Evolutionary conservation across 306 rosid species (phyloP), one percentile per base, ranked within the genome.

Genomic region (Gastrolobium villosum): DNA sequence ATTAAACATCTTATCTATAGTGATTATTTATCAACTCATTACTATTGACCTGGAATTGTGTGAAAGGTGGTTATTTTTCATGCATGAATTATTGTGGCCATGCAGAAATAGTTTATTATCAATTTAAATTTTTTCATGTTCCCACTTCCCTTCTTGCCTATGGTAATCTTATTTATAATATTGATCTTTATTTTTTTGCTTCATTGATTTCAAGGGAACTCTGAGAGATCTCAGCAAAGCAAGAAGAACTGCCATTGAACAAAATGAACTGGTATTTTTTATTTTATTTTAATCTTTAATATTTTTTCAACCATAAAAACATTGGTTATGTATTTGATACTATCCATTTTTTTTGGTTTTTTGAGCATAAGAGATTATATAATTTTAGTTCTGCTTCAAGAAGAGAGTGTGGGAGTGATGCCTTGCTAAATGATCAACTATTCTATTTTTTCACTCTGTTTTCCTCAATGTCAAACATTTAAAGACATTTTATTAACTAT

Each of bases 151-250:
- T n/a, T 81, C 48, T 43, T 53, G 75, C 72, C 40, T 43, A n/a
- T n/a, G n/a, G n/a, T n/a, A n/a, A n/a, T n/a, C n/a, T n/a, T n/a
- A n/a, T n/a, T n/a, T n/a, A n/a, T 43, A 41, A 4, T 77, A 37
- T 80, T 81, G 54, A 81, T 72, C 49, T 50, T 70, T 37, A 68
- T 77, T 70, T 70, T 20, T 56, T 63, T 36, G 60, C 65, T 44
- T 70, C 28, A 32, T 75, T 80, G 57, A 15, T 48, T 35, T 90
- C 82, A 86, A 91, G 96, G 96, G 96, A 83, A 89, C 92, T 37
- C 73, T 91, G 81, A 91, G 90, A 81, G 96, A 89, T 89, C 93
- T 91, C 78, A 74, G 86, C 81, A 91, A 86, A 83, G 65, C 92
- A 56, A 90, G 90, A 82, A 86, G 82, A 83, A 40, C 55, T 59